Evolutionary conservation across 169 alveolate genomes (phyloP), one percentile per base, ranked within the genome.

Genomic region (Miamiensis avidus): DNA sequence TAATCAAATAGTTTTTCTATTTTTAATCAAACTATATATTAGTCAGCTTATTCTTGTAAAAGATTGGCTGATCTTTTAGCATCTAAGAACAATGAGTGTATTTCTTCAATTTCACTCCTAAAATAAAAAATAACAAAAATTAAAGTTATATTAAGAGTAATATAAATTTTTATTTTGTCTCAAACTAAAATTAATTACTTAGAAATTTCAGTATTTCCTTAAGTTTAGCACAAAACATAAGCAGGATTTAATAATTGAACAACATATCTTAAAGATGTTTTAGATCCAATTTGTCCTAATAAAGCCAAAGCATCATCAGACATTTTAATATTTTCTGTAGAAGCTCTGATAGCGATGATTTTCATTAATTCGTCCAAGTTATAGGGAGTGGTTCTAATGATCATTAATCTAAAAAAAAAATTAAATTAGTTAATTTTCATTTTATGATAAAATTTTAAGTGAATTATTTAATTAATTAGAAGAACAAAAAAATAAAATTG

Each of bases 311-410:
- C 99, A 30, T 99, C 99, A 91, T 97, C 98, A 49, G 97, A 97
- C 34, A 99, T 93, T 73, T 98, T 96, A 31, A 99, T 96, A 76
- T 94, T 91, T 94, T 99, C 99, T 1, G 99, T 98, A 29, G 97
- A 97, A 31, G 99, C 99, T 86, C 99, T 97, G 83, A 99, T 96
- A 74, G 99, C 98, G 75, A 99, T 92, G 72, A 99, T 98, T 94
- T 98, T 97, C 82, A 96, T 94, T 29, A 96, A 96, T 91, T 98
- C 99, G 32, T 97, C 99, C 73, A 97, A 83, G 29, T 98, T 92
- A 92, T 99, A 99, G 25, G 99, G 99, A 81, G 98, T 93, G 25
- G 99, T 99, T 93, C 99, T 98, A 78, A 99, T 97, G 88, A 99
- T 99, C 78, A 99, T 93, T 76, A 99, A 95, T 84, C 99, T 86